Base-by-base conservation (phyloP, 2,329 filamentous ascomycete genomes). In the Mycosphaerella sp. region DNA sequence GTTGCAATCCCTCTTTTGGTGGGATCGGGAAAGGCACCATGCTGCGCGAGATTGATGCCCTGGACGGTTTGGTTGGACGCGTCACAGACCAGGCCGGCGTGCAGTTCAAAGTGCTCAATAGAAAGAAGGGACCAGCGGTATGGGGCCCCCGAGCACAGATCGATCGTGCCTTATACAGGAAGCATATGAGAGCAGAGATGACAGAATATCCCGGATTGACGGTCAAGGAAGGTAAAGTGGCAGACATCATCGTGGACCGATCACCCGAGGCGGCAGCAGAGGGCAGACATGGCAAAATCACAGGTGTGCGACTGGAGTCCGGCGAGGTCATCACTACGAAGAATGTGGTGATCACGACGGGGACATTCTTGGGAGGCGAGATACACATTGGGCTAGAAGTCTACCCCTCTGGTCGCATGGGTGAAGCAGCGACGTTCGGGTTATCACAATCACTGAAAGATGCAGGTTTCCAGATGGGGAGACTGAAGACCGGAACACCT, bases 21-120 rank as follows among this genome's bases (percentile, higher is more conserved):
- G 93, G 93, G n/a, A 97, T 98, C 61, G 93, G 93, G 40, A 98
- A 98, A 68, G 93, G 93, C 13, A 97, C 88, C 8, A 96, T 98
- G 75, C 75, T 98, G 44, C 84, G 91, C 37, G 93, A 98, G 70
- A 85, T 98, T 28, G 93, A 98, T 73, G 93, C 93, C 0, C 76
- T 98, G 53, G 93, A 97, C 65, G 93, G 93, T 0, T 75, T 98
- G 16, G 85, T 89, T 0, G 90, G 89, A 0, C 80, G 88, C 32
- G 85, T 96, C 17, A 89, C 95, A 53, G 93, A 98, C 72, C 91
- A 93, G 68, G 86, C 93, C 2, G 93, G 89, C 5, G 81, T 96
- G n/a, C 91, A 96, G 68, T 98, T 97, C 69, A 84, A 87, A 57
- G 79, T 94, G 14, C 70, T 98, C 64, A 98, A 98, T 69, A 77